Conservation (phyloP, 257 asterid genomes). For the Solanum virginianum region DNA sequence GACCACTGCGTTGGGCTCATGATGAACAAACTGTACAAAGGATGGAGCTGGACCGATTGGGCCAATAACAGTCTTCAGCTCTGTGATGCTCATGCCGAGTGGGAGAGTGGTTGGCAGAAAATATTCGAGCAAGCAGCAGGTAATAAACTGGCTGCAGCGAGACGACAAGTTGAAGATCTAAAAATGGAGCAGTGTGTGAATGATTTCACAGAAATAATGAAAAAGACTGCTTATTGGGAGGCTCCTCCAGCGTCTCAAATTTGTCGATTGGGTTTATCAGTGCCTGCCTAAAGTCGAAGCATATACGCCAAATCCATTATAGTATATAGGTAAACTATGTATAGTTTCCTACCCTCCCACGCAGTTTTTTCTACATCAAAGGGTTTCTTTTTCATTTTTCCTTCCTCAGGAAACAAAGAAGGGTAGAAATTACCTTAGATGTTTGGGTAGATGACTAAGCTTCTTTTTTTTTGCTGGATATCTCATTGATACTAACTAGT, state of each 20-base stretch:
- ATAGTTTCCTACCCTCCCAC: neutral
- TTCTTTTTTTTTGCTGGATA: neutral
- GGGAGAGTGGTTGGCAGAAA: conserved; percentile 76
- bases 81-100: conserved; percentile 63
- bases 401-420: neutral
- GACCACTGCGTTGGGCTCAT: conserved; percentile 53
- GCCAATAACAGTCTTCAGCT: conserved; percentile 38
- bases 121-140: conserved; percentile 51
- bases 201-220: conserved; percentile 44
- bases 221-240: conserved; percentile 40
- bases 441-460: neutral
- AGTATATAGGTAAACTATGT: neutral
- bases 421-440: neutral
- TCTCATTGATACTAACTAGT: neutral
- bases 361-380: neutral
- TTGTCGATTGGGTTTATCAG: conserved; percentile 37
- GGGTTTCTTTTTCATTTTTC: neutral
- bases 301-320: neutral
- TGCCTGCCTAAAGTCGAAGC: neutral
- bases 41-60: conserved; percentile 97
- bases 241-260: conserved; percentile 50
- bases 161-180: conserved; percentile 33
- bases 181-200: conserved; percentile 37
- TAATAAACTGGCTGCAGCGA: conserved; percentile 23
- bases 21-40: conserved; percentile 32